Evolutionary conservation across 768 basidiomycete genomes (phyloP).

Genomic region (Pleurotus cornucopiae): DNA sequence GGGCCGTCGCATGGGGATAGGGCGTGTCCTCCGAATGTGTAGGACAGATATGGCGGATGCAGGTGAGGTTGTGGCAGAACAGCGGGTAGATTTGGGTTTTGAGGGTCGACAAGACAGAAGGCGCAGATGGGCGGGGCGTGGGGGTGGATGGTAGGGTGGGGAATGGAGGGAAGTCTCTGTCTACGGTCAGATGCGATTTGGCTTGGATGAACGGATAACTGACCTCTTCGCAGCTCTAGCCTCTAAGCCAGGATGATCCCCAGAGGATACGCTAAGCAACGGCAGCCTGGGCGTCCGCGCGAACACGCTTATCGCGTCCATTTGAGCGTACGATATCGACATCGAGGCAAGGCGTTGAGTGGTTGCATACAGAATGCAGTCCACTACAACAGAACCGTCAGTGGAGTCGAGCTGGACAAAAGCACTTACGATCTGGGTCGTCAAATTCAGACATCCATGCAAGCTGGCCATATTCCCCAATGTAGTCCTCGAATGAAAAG

Average conservation of each 20-base stretch:
- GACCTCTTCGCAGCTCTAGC: too few relatives aligned
- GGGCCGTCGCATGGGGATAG: background rate
- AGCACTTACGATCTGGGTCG: conserved; percentile 32
- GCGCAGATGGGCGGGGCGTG: background rate
- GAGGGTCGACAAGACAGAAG: background rate
- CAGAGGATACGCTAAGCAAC: too few relatives aligned
- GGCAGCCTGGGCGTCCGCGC: too few relatives aligned
- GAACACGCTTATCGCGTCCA: conserved; percentile 45
- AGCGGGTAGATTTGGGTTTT: conserved; percentile 22
- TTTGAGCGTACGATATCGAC: conserved; percentile 32
- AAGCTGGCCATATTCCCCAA: conserved; percentile 36
- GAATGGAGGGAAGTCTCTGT: conserved; percentile 25
- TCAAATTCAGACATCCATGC: conserved; percentile 42
- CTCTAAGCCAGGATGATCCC: too few relatives aligned
- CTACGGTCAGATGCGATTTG: too few relatives aligned
- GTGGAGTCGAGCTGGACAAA: too few relatives aligned
- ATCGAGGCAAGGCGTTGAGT: too few relatives aligned
- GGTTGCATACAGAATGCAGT: too few relatives aligned
- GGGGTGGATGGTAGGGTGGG: background rate
- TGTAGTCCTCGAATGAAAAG: conserved; percentile 20
- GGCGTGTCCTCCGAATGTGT: conserved; percentile 37
- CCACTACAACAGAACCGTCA: conserved; percentile 10
- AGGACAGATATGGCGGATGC: conserved; percentile 44
- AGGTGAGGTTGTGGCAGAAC: conserved; percentile 53
- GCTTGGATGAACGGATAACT: too few relatives aligned